These are phyloP conservation scores for Saccharum officinarum DNA, from an alignment of 176 grass and related monocot species.

Conservation along the genomic window DNA sequence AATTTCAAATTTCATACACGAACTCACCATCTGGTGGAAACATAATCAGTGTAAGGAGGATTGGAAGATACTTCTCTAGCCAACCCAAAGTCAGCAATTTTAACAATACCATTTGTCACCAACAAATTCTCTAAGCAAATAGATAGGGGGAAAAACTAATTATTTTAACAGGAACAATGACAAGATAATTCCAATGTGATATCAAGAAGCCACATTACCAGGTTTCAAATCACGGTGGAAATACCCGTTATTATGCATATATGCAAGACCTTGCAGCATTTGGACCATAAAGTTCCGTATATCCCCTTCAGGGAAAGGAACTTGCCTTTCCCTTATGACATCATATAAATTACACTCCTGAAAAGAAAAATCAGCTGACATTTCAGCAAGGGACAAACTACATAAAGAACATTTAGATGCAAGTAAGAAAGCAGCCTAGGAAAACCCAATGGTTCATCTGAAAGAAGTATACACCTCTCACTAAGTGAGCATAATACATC, in stretches of 20 bases:
- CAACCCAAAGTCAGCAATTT: slow-evolving; percentile 97
- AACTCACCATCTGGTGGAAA: slow-evolving; percentile 96
- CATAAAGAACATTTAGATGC: neutral
- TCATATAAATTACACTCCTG: slow-evolving; percentile 82
- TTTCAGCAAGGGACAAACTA: neutral
- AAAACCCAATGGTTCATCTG: neutral
- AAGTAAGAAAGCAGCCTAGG: slow-evolving; percentile 2
- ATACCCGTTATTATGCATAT: slow-evolving; percentile 95
- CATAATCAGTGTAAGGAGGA: slow-evolving; percentile 96
- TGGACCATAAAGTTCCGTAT: slow-evolving; percentile 69
- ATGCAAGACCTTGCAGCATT: slow-evolving; percentile 80
- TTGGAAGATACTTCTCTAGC: slow-evolving; percentile 86
- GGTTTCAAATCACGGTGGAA: slow-evolving; percentile 96
- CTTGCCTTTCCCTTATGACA: slow-evolving; percentile 65
- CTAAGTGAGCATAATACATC: neutral
- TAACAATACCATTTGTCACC: slow-evolving; percentile 64
- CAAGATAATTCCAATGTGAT: slow-evolving; percentile 18
- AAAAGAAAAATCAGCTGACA: neutral
- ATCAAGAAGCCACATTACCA: slow-evolving; percentile 47
- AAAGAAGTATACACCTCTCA: slow-evolving; percentile 3
- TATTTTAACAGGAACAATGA: slow-evolving; percentile 23
- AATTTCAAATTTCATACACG: neutral
- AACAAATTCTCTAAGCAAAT: slow-evolving; percentile 70
- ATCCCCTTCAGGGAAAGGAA: slow-evolving; percentile 64
- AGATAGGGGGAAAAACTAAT: neutral